phyloP scores from a whole-genome alignment of 164 flowering plant genomes.

The Piper longum region DNA sequence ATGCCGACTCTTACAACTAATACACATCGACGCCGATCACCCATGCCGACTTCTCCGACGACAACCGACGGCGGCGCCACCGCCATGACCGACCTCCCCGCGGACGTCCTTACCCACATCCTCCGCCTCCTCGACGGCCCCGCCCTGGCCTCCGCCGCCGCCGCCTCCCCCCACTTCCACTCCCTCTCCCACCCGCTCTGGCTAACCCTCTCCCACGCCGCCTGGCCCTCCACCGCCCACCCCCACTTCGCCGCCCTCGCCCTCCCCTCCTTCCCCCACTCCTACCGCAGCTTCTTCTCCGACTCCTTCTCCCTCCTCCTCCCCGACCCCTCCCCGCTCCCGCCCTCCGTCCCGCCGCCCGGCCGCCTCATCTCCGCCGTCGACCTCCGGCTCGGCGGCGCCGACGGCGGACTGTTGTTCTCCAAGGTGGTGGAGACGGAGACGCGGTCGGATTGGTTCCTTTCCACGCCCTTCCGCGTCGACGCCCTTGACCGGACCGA shows the following conservation, averaged over 20 bases:
- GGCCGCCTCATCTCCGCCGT: slow-evolving; percentile 54
- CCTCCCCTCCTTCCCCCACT: slow-evolving; percentile 33
- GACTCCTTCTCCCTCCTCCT: slow-evolving; percentile 40
- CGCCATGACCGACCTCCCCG: slow-evolving; percentile 26
- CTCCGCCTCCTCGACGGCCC: slow-evolving; percentile 62
- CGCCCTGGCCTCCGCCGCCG: slow-evolving; percentile 38
- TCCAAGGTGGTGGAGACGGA: slow-evolving; percentile 35
- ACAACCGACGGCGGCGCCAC: neutral
- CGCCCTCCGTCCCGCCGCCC: slow-evolving; percentile 4
- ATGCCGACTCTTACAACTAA: too few species aligned
- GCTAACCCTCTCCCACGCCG: slow-evolving; percentile 32
- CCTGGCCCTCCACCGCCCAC: slow-evolving; percentile 53
- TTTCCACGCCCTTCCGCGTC: slow-evolving; percentile 37
- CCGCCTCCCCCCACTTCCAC: slow-evolving; percentile 33
- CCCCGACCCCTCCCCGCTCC: neutral
- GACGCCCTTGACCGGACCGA: slow-evolving; percentile 50
- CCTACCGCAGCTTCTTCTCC: slow-evolving; percentile 59
- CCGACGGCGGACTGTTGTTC: slow-evolving; percentile 23
- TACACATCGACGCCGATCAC: too few species aligned
- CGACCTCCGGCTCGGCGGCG: slow-evolving; percentile 38
- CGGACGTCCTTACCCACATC: slow-evolving; percentile 50
- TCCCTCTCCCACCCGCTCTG: slow-evolving; percentile 37
- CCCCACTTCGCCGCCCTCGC: slow-evolving; percentile 27
- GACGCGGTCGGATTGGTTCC: slow-evolving; percentile 39
- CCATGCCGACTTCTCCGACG: neutral